phyloP scores from a whole-genome alignment of 495 filamentous ascomycete species.

The Entonaema liquescens region DNA sequence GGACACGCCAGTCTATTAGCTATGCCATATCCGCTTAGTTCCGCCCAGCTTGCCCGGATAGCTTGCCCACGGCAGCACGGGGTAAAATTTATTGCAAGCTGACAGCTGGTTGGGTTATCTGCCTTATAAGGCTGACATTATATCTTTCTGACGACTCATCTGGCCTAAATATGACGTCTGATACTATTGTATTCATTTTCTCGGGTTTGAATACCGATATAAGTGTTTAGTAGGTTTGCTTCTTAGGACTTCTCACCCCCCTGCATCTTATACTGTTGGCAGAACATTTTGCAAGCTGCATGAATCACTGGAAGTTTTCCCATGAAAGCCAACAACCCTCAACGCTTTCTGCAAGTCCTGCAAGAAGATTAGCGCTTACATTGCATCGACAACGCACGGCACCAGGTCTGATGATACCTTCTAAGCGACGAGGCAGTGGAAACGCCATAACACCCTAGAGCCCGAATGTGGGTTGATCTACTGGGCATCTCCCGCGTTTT shows the following conservation, averaged over 20 bases:
- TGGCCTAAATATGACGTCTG: not conserved
- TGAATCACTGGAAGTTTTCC: constrained; percentile 11
- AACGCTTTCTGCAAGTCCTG: constrained; percentile 22
- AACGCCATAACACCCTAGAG: constrained; percentile 16
- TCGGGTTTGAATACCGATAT: not conserved
- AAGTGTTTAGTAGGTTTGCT: not conserved
- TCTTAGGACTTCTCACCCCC: not conserved
- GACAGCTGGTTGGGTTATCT: constrained; percentile 11
- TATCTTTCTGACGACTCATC: not conserved
- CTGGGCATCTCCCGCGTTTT: constrained; percentile 32
- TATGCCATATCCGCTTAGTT: constrained; percentile 27
- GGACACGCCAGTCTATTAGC: constrained; percentile 18
- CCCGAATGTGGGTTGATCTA: constrained; percentile 29
- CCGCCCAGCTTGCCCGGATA: constrained; percentile 4
- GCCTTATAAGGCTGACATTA: constrained; percentile 32
- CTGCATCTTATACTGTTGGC: constrained; percentile 3
- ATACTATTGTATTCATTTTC: not conserved
- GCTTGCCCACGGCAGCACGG: constrained; percentile 2
- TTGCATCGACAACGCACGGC: constrained; percentile 38
- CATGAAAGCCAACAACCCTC: constrained; percentile 22
- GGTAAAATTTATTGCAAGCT: constrained; percentile 28
- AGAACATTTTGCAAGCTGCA: constrained; percentile 9
- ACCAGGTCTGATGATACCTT: constrained; percentile 34
- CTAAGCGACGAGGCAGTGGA: constrained; percentile 22
- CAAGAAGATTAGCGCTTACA: constrained; percentile 41